Conservation (phyloP, 2,329 filamentous ascomycete species). For the Neophaeococcomyces mojaviensis region DNA sequence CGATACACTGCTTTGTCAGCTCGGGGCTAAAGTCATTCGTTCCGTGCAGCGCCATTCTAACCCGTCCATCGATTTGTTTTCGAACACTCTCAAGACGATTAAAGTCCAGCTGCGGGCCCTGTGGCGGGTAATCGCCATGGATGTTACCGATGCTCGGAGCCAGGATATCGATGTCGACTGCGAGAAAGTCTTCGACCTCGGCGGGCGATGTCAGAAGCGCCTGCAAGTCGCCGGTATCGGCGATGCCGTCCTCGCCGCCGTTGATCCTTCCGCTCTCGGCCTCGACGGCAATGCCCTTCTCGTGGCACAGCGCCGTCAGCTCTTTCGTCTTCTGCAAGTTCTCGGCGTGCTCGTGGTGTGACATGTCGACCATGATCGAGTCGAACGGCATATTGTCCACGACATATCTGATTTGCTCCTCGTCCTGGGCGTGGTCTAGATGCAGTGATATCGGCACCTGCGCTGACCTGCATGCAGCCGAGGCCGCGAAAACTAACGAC, state of each 20-base stretch:
- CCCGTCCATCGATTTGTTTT: constrained; percentile 41
- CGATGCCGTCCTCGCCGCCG: constrained; percentile 66
- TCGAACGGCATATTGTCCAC: constrained; percentile 60
- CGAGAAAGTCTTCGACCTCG: constrained; percentile 62
- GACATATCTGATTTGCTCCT: constrained; percentile 53
- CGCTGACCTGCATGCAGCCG: constrained; percentile 48
- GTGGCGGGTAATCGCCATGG: constrained; percentile 60
- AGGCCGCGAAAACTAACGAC: constrained; percentile 48
- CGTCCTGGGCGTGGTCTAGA: constrained; percentile 60
- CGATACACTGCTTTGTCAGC: constrained; percentile 48
- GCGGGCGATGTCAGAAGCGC: constrained; percentile 60
- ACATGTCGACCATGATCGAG: constrained; percentile 72
- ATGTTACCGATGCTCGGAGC: constrained; percentile 71
- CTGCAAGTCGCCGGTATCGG: constrained; percentile 57
- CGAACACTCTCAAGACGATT: constrained; percentile 45
- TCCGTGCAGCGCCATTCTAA: constrained; percentile 51
- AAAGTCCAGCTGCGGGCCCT: constrained; percentile 17
- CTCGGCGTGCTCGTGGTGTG: constrained; percentile 61
- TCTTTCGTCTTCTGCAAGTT: constrained; percentile 59
- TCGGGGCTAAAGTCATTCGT: constrained; percentile 51
- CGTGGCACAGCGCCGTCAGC: constrained; percentile 56
- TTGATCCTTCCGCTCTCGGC: constrained; percentile 66
- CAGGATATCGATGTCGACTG: constrained; percentile 65
- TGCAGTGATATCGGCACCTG: constrained; percentile 58
- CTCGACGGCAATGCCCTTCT: constrained; percentile 59